These are phyloP conservation scores for Scheffersomyces coipomensis DNA, from an alignment of 805 yeast genomes.

Conservation along the genomic window DNA sequence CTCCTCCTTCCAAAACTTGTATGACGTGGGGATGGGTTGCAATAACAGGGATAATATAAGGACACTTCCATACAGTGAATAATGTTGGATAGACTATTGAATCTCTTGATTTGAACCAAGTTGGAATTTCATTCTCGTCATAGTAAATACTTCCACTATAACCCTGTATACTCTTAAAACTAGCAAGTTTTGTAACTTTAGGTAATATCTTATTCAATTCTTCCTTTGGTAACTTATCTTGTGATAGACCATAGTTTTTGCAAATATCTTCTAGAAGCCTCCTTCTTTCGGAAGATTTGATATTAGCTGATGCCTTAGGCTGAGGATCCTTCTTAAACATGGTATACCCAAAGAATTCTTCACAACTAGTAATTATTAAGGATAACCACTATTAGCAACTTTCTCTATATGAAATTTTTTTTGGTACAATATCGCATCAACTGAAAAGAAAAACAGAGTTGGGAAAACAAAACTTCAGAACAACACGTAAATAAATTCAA, in stretches of 20 bases:
- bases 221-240: conserved; percentile 39
- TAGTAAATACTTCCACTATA: conserved; percentile 63
- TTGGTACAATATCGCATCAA: background rate
- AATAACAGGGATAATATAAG: conserved; percentile 64
- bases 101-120: conserved; percentile 68
- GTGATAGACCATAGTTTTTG: conserved; percentile 37
- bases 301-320: conserved; percentile 72
- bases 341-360: background rate
- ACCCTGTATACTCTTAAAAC: conserved; percentile 53
- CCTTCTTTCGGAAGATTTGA: conserved; percentile 80
- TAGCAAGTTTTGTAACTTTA: conserved; percentile 56
- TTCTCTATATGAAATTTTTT: background rate
- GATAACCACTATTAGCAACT: too few relatives aligned
- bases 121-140: conserved; percentile 62
- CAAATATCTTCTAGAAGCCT: conserved; percentile 46
- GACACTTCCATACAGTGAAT: conserved; percentile 68
- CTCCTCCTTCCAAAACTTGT: conserved; percentile 70
- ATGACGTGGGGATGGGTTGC: conserved; percentile 74
- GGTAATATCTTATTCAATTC: conserved; percentile 47
- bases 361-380: background rate
- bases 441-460: too few relatives aligned
- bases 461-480: too few relatives aligned
- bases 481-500: too few relatives aligned
- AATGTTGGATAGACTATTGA: conserved; percentile 64
- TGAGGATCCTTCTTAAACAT: conserved; percentile 59